Percentiles rank a stretch among this genome's conserved stretches.
Conservation (phyloP, 2,329 filamentous ascomycete genomes). For the Monilinia fructigena region DNA sequence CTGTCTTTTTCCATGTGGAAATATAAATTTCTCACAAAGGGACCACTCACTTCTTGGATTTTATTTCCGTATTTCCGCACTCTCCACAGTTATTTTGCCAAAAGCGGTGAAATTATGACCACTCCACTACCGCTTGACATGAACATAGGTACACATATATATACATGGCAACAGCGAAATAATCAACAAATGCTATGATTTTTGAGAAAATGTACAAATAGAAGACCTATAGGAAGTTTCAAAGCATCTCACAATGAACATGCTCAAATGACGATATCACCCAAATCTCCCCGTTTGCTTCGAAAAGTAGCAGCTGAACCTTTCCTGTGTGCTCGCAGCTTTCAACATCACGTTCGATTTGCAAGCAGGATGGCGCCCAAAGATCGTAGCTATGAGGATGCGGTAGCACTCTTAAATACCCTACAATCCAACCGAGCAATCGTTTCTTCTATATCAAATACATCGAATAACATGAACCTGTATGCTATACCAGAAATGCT, state of each 20-base stretch:
- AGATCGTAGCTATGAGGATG: conserved; percentile 29
- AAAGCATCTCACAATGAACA: background rate
- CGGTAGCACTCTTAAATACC: conserved; percentile 31
- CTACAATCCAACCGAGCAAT: conserved; percentile 37
- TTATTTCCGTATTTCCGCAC: background rate
- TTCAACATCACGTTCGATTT: conserved; percentile 6
- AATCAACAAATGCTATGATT: background rate
- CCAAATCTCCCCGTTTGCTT: background rate
- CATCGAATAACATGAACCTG: conserved; percentile 30
- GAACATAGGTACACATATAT: too few relatives aligned
- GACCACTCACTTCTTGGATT: too few relatives aligned
- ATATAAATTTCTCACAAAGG: too few relatives aligned
- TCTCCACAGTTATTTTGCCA: background rate
- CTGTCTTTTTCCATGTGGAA: too few relatives aligned
- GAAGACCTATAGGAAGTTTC: background rate
- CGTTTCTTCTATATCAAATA: conserved; percentile 28
- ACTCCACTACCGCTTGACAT: too few relatives aligned
- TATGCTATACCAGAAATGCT: conserved; percentile 41
- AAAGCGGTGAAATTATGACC: background rate
- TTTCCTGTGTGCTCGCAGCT: background rate
- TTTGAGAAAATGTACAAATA: background rate
- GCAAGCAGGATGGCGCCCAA: conserved; percentile 10
- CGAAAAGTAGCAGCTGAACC: background rate
- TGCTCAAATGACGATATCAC: background rate
- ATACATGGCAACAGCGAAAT: background rate